These are phyloP conservation scores for Begonia peltatifolia DNA, from an alignment of 306 rosid genomes.

Conservation along the genomic window DNA sequence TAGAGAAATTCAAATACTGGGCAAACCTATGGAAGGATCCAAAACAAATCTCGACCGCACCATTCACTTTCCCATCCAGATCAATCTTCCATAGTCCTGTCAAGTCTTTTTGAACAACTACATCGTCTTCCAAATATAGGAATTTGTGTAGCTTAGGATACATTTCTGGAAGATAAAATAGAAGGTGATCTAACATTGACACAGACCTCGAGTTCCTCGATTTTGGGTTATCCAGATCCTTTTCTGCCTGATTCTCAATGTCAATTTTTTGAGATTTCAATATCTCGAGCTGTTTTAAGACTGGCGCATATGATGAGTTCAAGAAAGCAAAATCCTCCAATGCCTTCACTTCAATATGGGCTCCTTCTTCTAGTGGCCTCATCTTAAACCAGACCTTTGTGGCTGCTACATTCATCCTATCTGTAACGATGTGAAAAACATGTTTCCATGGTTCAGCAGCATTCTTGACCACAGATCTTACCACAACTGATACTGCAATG, in stretches of 20 bases:
- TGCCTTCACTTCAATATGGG: conserved; percentile 74
- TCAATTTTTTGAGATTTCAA: conserved; percentile 40
- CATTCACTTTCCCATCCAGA: conserved; percentile 89
- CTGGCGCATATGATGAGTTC: conserved; percentile 73
- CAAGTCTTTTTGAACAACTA: conserved; percentile 91
- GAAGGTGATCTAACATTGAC: conserved; percentile 71
- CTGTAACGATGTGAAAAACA: conserved; percentile 82
- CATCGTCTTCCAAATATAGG: conserved; percentile 78
- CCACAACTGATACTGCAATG: conserved; percentile 86
- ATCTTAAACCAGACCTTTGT: conserved; percentile 99
- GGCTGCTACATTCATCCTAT: conserved; percentile 96
- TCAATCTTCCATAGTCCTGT: conserved; percentile 86
- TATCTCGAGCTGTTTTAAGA: conserved; percentile 56
- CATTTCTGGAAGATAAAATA: conserved; percentile 92
- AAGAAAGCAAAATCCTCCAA: conserved; percentile 74
- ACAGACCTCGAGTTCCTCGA: conserved; percentile 36
- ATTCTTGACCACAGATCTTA: conserved; percentile 81
- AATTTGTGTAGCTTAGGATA: conserved; percentile 76
- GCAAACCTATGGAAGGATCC: conserved; percentile 83
- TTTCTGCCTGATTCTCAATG: conserved; percentile 42
- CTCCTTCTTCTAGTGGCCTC: conserved; percentile 82
- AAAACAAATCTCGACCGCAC: conserved; percentile 95
- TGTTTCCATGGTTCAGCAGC: conserved; percentile 92
- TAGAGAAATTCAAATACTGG: conserved; percentile 79
- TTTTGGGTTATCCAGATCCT: conserved; percentile 35